Evolutionary conservation across 345 rosid genomes (phyloP).

Genomic region (Sisymbrium irio): DNA sequence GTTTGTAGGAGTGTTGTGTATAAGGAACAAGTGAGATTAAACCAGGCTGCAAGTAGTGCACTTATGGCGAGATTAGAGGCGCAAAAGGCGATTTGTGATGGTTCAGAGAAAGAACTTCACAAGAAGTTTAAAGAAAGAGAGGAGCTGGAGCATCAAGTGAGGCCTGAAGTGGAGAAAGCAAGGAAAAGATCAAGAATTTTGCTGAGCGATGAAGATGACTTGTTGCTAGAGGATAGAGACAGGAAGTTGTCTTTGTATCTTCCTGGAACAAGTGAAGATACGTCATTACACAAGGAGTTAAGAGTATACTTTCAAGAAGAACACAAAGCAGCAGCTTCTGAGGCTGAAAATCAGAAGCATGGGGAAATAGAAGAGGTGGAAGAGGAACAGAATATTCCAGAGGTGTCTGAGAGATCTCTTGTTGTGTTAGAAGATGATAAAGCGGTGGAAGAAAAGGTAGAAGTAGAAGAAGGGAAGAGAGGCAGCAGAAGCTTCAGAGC

Average conservation of each 20-base stretch:
- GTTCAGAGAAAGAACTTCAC: slow-evolving; percentile 86
- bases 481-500: slow-evolving; percentile 27
- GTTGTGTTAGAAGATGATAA: slow-evolving; percentile 38
- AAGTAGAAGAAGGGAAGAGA: slow-evolving; percentile 44
- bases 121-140: slow-evolving; percentile 78
- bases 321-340: slow-evolving; percentile 46
- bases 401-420: slow-evolving; percentile 39
- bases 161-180: slow-evolving; percentile 71
- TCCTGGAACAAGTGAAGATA: slow-evolving; percentile 56
- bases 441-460: slow-evolving; percentile 43
- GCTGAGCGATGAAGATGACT: slow-evolving; percentile 44
- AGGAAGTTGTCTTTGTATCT: slow-evolving; percentile 51
- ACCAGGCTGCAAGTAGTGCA: slow-evolving; percentile 79
- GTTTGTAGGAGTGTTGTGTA: slow-evolving; percentile 76
- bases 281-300: slow-evolving; percentile 63
- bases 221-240: slow-evolving; percentile 48
- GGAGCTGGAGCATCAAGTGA: slow-evolving; percentile 70
- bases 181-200: slow-evolving; percentile 73
- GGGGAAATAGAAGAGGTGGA: slow-evolving; percentile 40
- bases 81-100: slow-evolving; percentile 84
- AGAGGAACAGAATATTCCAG: slow-evolving; percentile 30
- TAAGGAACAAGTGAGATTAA: slow-evolving; percentile 89
- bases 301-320: slow-evolving; percentile 72
- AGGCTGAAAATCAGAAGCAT: slow-evolving; percentile 35
- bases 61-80: slow-evolving; percentile 93